Percentiles rank a stretch among this genome's conserved stretches.
phyloP scores from a whole-genome alignment of 371 early-diverging fungal genomes.

The Coemansia linderi region DNA sequence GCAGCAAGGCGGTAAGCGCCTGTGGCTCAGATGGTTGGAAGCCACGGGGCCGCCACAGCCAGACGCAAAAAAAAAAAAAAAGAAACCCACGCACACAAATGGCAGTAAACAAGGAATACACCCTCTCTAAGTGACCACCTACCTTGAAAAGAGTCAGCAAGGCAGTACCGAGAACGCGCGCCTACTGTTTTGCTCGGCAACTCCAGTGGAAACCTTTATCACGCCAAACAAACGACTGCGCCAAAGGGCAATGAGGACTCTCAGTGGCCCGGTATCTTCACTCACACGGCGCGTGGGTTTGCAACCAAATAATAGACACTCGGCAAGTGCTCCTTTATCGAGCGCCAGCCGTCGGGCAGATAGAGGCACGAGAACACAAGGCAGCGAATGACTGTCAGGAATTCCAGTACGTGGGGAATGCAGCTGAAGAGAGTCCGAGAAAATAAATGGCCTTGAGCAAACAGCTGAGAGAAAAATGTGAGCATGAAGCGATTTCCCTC shows the following conservation, averaged over 20 bases:
- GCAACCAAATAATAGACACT: background rate
- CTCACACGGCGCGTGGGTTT: background rate
- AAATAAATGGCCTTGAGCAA: background rate
- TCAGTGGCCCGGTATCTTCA: background rate
- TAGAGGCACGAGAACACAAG: background rate
- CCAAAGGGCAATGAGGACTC: background rate
- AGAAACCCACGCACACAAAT: background rate
- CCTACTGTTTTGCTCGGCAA: background rate
- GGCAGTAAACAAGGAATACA: background rate
- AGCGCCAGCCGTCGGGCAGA: constrained; percentile 9
- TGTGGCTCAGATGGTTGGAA: background rate
- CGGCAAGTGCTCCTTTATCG: background rate
- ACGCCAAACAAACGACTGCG: background rate
- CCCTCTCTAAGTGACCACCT: background rate
- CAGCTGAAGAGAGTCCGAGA: background rate
- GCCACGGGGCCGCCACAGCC: constrained; percentile 13
- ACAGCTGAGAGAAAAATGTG: background rate
- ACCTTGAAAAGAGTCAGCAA: background rate
- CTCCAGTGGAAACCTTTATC: background rate
- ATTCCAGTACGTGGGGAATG: background rate
- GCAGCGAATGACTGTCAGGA: background rate
- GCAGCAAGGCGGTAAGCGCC: background rate
- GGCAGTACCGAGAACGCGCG: background rate
- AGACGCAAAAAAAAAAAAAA: background rate
- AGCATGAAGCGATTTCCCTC: background rate